These are phyloP conservation scores for Penicillium turbatum DNA, from an alignment of 495 filamentous ascomycete species.

Conservation along the genomic window DNA sequence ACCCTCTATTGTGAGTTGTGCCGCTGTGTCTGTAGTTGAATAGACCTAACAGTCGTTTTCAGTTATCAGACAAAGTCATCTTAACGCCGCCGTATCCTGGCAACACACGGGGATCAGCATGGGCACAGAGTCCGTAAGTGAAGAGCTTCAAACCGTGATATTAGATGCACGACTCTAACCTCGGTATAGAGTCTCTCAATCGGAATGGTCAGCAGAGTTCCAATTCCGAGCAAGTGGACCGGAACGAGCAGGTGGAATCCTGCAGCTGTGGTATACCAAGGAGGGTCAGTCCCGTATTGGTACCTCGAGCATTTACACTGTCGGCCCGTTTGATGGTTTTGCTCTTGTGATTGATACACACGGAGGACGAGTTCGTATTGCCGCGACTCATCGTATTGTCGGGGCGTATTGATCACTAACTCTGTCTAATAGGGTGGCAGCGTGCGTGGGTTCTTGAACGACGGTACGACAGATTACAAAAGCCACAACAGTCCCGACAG, in stretches of 20 bases:
- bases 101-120: constrained; percentile 76
- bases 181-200: constrained; percentile 38
- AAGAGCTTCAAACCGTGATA: constrained; percentile 1
- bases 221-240: constrained; percentile 84
- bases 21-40: background rate
- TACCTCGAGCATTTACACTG: constrained; percentile 74
- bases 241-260: constrained; percentile 80
- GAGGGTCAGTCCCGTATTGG: constrained; percentile 62
- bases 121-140: constrained; percentile 63
- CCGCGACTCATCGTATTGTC: background rate
- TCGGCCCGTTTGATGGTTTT: constrained; percentile 78
- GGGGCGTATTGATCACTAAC: constrained; percentile 5
- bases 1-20: constrained; percentile 55
- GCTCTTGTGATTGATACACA: constrained; percentile 84
- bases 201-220: constrained; percentile 75
- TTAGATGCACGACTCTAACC: constrained; percentile 10
- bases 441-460: constrained; percentile 89
- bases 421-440: constrained; percentile 57
- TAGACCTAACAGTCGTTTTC: constrained; percentile 3
- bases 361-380: constrained; percentile 57
- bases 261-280: constrained; percentile 88
- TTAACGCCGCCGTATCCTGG: constrained; percentile 86
- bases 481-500: constrained; percentile 73
- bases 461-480: constrained; percentile 78
- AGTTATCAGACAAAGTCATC: constrained; percentile 85